Evolutionary conservation across 2,329 filamentous ascomycete species (phyloP), one percentile per base, ranked within the genome.

Genomic region (Sporothrix schenckii): DNA sequence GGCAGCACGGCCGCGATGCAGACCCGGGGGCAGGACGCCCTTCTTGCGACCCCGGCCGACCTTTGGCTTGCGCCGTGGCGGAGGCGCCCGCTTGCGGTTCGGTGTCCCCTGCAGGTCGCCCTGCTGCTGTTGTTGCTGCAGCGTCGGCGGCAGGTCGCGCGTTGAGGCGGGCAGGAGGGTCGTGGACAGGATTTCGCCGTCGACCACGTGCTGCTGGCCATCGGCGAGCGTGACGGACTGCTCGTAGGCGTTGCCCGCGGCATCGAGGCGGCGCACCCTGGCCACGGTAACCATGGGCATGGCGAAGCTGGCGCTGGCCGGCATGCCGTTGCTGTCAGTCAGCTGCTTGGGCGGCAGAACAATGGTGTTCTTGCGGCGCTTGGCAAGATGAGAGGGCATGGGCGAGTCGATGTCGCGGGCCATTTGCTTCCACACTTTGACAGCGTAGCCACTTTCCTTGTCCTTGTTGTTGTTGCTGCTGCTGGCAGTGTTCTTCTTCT

Each of bases 221-320:
- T 94, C 91, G 5, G 89, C 87, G 4, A 97, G 86, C 24, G 92
- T 91, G 9, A 95, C 89, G 76, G 96, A 92, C 78, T 95, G 93
- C 1, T 94, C 89, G 72, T 92, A 92, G 11, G 92, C 86, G 75
- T 94, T 94, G 30, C 94, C 94, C 0, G 88, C 88, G 4, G 90
- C 89, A 77, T 97, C 92, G 13, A 90, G 83, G 74, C 91, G 89
- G 75, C 91, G 88, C 68, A 97, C 92, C 27, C 91, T 95, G 0
- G 92, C 92, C 76, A 91, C 91, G 9, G 92, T 90, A 75, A 95
- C 81, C 6, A 84, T 92, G 4, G 88, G 85, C 69, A 71, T 2
- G 52, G 49, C 66, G 10, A 67, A 39, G 41, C 83, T 84, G 39
- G 39, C 11, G n/a, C 58, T 21, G 11, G 58, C 58, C 4, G 58